Evolutionary conservation across 441 rosid species (phyloP), one percentile per base, ranked within the genome.

Genomic region (Pelargonium hybrid): DNA sequence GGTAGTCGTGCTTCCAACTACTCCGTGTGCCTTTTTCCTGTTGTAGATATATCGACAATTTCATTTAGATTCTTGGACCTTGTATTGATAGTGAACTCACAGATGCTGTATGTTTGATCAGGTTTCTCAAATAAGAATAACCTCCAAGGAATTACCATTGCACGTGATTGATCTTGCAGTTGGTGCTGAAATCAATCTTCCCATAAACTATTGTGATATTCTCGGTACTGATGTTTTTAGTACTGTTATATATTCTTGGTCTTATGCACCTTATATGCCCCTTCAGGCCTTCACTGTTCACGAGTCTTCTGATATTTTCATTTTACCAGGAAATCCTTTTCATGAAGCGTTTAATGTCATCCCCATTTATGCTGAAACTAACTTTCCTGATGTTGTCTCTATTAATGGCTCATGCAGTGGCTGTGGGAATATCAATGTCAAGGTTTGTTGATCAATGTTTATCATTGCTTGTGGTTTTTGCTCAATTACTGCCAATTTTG

Each of bases 51-150:
- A 39, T 20, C 57, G 43, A 45, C 65, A 45, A 65, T 75, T 54
- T 62, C 65, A 37, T 73, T 21, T 67, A 47, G 20, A 25, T 69
- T 54, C 26, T 56, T 43, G 34, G 65, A 57, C 7, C n/a, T 43
- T 70, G 70, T 54, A 39, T 18, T 52, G 48, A 25, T 39, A 37
- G 48, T 72, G 63, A 63, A 70, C 39, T 65, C 26, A 68, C 21
- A 61, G 70, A 72, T 70, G 43, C 23, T 43, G 13, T 70, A 41
- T 75, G 15, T 78, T 73, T 65, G 77, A 45, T 75, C 85, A 94
- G 98, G 96, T 94, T 80, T 85, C 89, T 63, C 98, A 94, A 90
- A 80, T 90, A 77, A 86, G 97, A 87, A 78, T 86, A 69, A 75
- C 82, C 74, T 78, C 77, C 62, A 79, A 83, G 70, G 84, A 81